Percentiles rank a stretch among this genome's conserved stretches.
Conservation (phyloP, 2,329 filamentous ascomycete genomes). For the Cercospora beticola region DNA sequence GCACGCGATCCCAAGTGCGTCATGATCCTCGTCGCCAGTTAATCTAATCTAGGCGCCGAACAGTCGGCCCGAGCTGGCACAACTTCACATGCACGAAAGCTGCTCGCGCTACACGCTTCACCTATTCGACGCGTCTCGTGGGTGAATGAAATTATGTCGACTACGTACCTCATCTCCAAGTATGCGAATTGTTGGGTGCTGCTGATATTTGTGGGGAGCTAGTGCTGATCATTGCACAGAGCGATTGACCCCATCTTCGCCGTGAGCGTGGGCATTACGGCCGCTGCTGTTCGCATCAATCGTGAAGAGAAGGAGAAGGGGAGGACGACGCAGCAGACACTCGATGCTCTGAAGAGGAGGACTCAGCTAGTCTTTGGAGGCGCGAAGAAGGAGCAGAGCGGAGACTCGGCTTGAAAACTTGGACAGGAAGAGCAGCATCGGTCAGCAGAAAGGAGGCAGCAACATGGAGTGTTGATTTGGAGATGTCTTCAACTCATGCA, state of each 20-base stretch:
- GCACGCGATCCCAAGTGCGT: neutral
- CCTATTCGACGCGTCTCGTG: neutral
- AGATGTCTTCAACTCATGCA: neutral
- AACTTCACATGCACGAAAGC: conserved; percentile 4
- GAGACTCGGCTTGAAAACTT: neutral
- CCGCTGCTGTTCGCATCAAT: conserved; percentile 43
- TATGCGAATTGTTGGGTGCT: conserved; percentile 22
- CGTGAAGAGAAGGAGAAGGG: conserved; percentile 52
- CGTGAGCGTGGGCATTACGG: conserved; percentile 47
- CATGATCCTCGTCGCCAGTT: neutral
- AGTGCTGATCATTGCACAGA: conserved; percentile 33
- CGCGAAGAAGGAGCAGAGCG: neutral
- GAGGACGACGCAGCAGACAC: conserved; percentile 39
- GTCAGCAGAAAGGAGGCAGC: neutral
- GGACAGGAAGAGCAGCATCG: too few relatives aligned
- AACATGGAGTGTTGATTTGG: neutral
- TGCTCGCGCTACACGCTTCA: neutral
- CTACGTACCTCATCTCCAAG: conserved; percentile 47
- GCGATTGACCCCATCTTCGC: conserved; percentile 52
- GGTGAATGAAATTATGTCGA: conserved; percentile 23
- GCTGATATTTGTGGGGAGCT: neutral
- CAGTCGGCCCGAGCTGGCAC: conserved; percentile 1
- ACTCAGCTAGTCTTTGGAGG: conserved; percentile 33
- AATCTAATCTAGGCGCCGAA: neutral
- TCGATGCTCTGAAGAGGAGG: conserved; percentile 45